phyloP scores from a whole-genome alignment of 257 asterid species.

The Coffea eugenioides region DNA sequence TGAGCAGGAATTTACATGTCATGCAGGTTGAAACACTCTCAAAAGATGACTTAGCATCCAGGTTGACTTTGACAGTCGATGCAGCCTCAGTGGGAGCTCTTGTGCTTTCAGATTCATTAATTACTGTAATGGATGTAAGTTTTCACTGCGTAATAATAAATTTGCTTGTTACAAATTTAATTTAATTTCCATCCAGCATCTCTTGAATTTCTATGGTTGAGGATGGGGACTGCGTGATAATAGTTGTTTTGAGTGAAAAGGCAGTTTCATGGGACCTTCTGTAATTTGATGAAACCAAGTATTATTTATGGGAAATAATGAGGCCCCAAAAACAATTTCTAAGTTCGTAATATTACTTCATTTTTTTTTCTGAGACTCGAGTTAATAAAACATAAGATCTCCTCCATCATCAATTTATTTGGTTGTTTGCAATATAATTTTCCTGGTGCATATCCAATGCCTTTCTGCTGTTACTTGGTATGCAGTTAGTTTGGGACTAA shows the following conservation, averaged over 20 bases:
- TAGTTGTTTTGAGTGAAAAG: not conserved
- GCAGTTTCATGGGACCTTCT: not conserved
- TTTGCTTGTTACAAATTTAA: not conserved
- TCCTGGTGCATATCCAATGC: not conserved
- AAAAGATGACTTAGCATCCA: slow-evolving; percentile 89
- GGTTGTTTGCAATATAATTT: not conserved
- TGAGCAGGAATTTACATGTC: slow-evolving; percentile 16
- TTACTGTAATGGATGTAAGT: slow-evolving; percentile 91
- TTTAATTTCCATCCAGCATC: not conserved
- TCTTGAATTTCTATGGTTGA: not conserved
- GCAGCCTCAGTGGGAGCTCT: slow-evolving; percentile 80
- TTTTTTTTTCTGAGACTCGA: not conserved
- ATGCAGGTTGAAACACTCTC: slow-evolving; percentile 86
- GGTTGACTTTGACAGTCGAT: slow-evolving; percentile 80
- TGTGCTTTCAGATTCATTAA: slow-evolving; percentile 74
- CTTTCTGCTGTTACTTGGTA: not conserved
- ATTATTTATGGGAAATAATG: not conserved
- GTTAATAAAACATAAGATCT: not conserved
- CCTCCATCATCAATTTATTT: not conserved
- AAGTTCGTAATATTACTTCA: not conserved
- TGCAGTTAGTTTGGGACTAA: not conserved
- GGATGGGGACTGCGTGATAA: not conserved
- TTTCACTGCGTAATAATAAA: not conserved
- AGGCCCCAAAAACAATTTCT: not conserved
- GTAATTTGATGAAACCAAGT: not conserved